A percentile compares a stretch with the other conserved stretches of the same genome.
Evolutionary conservation across 352 stramenopile genomes (phyloP).

Genomic region (Pythium brachiatum): DNA sequence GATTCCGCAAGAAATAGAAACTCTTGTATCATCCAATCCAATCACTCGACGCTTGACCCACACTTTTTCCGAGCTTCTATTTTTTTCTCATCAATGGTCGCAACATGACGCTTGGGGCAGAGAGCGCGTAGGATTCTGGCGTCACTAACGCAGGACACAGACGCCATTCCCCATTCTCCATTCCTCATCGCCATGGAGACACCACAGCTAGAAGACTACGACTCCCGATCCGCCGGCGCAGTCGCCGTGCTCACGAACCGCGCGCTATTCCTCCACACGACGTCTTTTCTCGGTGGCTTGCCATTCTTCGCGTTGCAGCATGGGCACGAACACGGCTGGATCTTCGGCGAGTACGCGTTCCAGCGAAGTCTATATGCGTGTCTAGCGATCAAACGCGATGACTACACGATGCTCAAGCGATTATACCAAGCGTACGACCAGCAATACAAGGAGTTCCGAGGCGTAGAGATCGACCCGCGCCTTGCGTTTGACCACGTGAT

Average conservation of each 20-base stretch:
- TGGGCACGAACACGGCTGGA: neutral
- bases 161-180: neutral
- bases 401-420: neutral
- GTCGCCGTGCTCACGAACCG: constrained; percentile 2
- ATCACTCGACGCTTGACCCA: neutral
- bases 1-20: neutral
- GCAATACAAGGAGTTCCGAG: neutral
- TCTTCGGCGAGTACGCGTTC: neutral
- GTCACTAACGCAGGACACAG: neutral
- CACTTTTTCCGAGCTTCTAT: neutral
- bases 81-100: neutral
- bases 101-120: neutral
- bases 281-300: neutral
- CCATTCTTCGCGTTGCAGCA: neutral
- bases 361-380: neutral
- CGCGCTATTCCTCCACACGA: neutral
- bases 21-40: neutral
- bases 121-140: neutral
- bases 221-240: neutral
- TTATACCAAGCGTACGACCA: neutral
- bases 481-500: constrained; percentile 3
- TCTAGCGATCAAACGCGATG: neutral
- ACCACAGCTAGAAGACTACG: neutral
- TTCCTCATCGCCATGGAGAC: neutral
- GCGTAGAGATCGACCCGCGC: neutral